phyloP scores from a whole-genome alignment of 768 basidiomycete genomes.

The Aureoboletus auriporus region DNA sequence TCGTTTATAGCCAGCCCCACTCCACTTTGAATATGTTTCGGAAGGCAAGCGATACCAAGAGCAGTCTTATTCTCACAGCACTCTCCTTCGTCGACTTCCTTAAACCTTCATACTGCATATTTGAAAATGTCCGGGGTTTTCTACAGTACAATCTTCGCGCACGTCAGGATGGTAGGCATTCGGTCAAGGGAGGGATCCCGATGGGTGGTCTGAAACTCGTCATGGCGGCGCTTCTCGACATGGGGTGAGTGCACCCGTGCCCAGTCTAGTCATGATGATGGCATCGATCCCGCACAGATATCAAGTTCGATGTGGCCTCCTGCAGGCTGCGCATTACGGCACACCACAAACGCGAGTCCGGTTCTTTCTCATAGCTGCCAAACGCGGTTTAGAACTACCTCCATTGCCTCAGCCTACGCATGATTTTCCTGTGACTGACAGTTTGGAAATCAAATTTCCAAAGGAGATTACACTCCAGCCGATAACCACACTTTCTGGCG shows the following conservation, averaged over 20 bases:
- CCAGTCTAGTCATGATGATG: background rate
- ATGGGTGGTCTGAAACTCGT: constrained; percentile 74
- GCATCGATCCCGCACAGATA: constrained; percentile 29
- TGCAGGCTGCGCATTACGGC: constrained; percentile 48
- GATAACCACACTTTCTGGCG: constrained; percentile 45
- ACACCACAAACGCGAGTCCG: constrained; percentile 43
- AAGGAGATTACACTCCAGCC: constrained; percentile 37
- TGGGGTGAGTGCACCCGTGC: constrained; percentile 47
- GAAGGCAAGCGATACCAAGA: constrained; percentile 63
- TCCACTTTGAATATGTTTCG: constrained; percentile 70
- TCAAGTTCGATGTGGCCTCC: constrained; percentile 39
- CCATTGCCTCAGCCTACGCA: constrained; percentile 42
- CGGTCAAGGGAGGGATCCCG: constrained; percentile 60
- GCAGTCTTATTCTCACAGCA: constrained; percentile 61
- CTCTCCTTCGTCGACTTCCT: constrained; percentile 43
- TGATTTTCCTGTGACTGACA: constrained; percentile 36
- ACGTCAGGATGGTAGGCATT: constrained; percentile 35
- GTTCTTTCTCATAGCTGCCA: constrained; percentile 47
- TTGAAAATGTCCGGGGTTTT: constrained; percentile 49
- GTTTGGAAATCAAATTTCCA: constrained; percentile 50
- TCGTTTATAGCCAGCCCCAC: constrained; percentile 62
- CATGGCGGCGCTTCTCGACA: constrained; percentile 52
- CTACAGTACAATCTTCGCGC: constrained; percentile 37
- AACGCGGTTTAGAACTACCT: constrained; percentile 34
- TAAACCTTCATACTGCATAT: constrained; percentile 40